Conservation (phyloP, 805 yeast genomes). For the Wickerhamiella alocasiicola region DNA sequence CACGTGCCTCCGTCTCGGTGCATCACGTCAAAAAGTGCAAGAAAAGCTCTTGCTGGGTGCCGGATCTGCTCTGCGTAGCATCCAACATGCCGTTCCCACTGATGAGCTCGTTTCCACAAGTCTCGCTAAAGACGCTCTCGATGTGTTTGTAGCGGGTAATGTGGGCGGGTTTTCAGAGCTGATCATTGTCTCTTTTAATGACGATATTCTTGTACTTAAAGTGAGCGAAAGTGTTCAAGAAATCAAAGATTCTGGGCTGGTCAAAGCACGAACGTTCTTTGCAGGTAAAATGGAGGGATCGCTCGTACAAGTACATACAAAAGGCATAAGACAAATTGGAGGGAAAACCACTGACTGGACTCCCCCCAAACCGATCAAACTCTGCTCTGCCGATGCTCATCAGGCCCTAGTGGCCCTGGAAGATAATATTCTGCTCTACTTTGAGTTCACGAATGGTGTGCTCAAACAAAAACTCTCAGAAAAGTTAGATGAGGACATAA, state of each 20-base stretch:
- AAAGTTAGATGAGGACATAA: slow-evolving; percentile 29
- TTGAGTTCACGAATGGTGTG: slow-evolving; percentile 61
- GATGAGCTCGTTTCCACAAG: slow-evolving; percentile 61
- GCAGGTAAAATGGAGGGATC: slow-evolving; percentile 60
- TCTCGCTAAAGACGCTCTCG: slow-evolving; percentile 46
- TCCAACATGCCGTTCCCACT: slow-evolving; percentile 47
- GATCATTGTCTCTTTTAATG: slow-evolving; percentile 51
- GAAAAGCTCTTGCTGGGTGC: neutral
- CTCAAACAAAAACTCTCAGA: slow-evolving; percentile 56
- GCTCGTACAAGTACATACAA: slow-evolving; percentile 57
- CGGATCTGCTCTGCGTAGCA: slow-evolving; percentile 30
- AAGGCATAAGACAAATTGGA: slow-evolving; percentile 53
- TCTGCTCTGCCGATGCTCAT: slow-evolving; percentile 48
- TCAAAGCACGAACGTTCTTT: slow-evolving; percentile 45
- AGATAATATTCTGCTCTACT: slow-evolving; percentile 64
- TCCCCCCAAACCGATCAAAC: slow-evolving; percentile 54
- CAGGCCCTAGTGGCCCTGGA: slow-evolving; percentile 66
- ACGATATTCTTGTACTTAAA: slow-evolving; percentile 58
- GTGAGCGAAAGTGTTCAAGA: slow-evolving; percentile 75
- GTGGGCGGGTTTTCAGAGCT: slow-evolving; percentile 41
- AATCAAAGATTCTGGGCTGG: slow-evolving; percentile 53
- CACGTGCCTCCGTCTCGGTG: slow-evolving; percentile 1
- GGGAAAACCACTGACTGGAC: slow-evolving; percentile 52
- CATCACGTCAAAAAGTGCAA: slow-evolving; percentile 7
- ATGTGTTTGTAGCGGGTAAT: slow-evolving; percentile 47